Evolutionary conservation across 2,329 filamentous ascomycete genomes (phyloP).

Genomic region (Fusarium humuli): DNA sequence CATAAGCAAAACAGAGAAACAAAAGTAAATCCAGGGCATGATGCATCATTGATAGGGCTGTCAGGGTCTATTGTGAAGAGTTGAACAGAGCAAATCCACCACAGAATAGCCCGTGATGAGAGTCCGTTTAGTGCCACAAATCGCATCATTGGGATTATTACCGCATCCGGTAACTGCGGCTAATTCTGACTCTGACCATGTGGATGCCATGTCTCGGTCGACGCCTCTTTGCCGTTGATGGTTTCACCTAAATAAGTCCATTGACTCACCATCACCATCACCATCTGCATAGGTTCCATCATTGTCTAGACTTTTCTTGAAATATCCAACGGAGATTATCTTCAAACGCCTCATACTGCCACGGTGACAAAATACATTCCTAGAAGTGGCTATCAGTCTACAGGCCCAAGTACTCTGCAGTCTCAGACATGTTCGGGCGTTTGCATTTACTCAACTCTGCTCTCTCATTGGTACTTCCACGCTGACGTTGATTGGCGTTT

Average conservation of each 20-base stretch:
- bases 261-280: background rate
- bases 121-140: slow-evolving; percentile 31
- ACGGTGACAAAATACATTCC: background rate
- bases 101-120: background rate
- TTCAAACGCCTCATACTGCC: background rate
- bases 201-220: slow-evolving; percentile 33
- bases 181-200: slow-evolving; percentile 25
- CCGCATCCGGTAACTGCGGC: slow-evolving; percentile 35
- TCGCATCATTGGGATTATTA: slow-evolving; percentile 22
- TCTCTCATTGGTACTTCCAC: background rate
- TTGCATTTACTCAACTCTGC: background rate
- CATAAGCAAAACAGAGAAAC: background rate
- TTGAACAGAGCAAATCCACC: too few relatives aligned
- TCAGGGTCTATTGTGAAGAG: background rate
- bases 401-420: background rate
- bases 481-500: background rate
- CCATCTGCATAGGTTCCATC: background rate
- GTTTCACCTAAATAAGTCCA: slow-evolving; percentile 25
- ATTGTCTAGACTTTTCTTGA: background rate
- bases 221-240: slow-evolving; percentile 28
- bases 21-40: slow-evolving; percentile 19
- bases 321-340: background rate
- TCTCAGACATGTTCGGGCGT: slow-evolving; percentile 1
- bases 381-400: background rate
- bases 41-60: slow-evolving; percentile 19